A percentile compares a stretch with the other conserved stretches of the same genome.
Conservation (phyloP, 2,329 filamentous ascomycete species). For the Aspergillus hortae region DNA sequence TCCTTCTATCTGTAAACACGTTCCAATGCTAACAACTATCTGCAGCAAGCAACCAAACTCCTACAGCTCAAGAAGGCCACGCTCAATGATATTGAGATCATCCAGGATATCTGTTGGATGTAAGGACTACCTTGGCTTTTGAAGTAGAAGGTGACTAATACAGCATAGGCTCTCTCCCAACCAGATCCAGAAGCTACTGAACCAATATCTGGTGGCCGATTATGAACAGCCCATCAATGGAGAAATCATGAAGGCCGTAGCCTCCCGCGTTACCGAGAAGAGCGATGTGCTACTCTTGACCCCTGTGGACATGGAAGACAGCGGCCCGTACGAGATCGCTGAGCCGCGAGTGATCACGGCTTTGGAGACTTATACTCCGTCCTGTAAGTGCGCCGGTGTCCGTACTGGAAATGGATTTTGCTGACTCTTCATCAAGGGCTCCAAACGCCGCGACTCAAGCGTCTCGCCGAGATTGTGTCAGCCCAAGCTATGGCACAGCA, state of each 20-base stretch:
- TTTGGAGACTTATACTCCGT: conserved; percentile 95
- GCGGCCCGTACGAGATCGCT: conserved; percentile 95
- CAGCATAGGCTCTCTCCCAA: conserved; percentile 80
- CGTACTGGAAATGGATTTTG: conserved; percentile 3
- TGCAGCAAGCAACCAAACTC: conserved; percentile 91
- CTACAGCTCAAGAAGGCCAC: conserved; percentile 98
- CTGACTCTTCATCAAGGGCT: conserved; percentile 62
- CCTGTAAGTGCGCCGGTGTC: conserved; percentile 63
- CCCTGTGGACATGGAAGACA: conserved; percentile 98
- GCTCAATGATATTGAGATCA: conserved; percentile 98
- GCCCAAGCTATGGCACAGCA: conserved; percentile 95
- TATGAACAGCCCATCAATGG: conserved; percentile 99
- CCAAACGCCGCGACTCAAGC: conserved; percentile 91
- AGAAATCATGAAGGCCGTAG: conserved; percentile 99
- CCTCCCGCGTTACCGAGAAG: conserved; percentile 95
- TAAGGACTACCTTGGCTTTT: conserved; percentile 50
- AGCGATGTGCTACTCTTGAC: conserved; percentile 90
- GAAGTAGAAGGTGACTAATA: conserved; percentile 6
- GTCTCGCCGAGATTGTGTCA: conserved; percentile 95
- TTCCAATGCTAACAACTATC: conserved; percentile 14
- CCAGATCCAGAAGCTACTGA: conserved; percentile 97
- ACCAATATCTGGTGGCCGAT: conserved; percentile 97
- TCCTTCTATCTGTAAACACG: background rate
- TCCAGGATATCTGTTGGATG: conserved; percentile 99
- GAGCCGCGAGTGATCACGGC: conserved; percentile 95